Conservation (phyloP, 345 rosid species). For the Lepidium didymum region DNA sequence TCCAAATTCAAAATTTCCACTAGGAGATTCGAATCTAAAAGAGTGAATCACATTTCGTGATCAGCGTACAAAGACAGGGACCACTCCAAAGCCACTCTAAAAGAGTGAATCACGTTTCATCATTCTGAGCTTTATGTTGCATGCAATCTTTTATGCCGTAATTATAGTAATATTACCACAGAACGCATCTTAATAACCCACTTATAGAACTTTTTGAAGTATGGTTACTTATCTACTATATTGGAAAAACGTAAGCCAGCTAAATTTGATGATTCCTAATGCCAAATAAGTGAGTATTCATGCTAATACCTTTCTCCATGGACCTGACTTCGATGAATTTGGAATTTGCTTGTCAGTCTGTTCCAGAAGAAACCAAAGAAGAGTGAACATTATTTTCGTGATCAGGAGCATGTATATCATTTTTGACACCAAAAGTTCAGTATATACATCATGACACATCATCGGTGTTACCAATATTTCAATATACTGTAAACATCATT, state of each 20-base stretch:
- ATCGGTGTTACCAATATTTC: background rate
- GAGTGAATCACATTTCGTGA: background rate
- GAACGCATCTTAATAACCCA: background rate
- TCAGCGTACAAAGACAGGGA: background rate
- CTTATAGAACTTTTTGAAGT: background rate
- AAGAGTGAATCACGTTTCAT: background rate
- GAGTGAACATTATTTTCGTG: slow-evolving; percentile 5
- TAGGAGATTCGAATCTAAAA: background rate
- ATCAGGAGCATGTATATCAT: slow-evolving; percentile 1
- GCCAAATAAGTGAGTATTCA: background rate
- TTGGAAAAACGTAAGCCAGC: background rate
- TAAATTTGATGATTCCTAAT: background rate
- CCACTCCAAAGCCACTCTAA: background rate
- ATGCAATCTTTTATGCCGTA: background rate
- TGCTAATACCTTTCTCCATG: slow-evolving; percentile 78
- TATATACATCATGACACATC: slow-evolving; percentile 2
- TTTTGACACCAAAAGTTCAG: slow-evolving; percentile 3
- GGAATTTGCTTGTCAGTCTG: slow-evolving; percentile 69
- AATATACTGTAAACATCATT: background rate
- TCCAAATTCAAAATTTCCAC: background rate
- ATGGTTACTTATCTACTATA: background rate
- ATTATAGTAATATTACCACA: background rate
- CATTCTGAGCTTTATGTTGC: background rate
- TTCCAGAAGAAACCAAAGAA: slow-evolving; percentile 27
- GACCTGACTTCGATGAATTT: slow-evolving; percentile 60